Conservation (phyloP, 148 eudicot genomes). For the Rhododendron griersonianum region DNA sequence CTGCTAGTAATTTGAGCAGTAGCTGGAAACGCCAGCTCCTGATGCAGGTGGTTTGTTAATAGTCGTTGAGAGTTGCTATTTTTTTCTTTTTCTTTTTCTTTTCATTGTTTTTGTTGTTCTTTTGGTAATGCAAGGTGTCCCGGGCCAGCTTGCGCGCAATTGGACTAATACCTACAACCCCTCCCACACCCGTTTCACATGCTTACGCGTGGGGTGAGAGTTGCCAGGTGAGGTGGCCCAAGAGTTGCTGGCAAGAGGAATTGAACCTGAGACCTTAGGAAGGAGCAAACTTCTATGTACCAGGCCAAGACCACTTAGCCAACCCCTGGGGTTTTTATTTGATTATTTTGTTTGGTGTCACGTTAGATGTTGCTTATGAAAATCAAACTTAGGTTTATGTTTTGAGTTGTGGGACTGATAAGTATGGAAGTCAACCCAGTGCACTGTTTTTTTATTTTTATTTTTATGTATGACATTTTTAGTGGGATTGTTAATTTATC, state of each 20-base stretch:
- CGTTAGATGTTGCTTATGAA: not conserved
- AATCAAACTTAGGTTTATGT: not conserved
- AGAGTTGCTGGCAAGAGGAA: too few species aligned
- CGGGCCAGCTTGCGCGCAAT: too few species aligned
- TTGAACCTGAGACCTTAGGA: too few species aligned
- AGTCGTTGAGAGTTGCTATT: not conserved
- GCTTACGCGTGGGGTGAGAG: too few species aligned
- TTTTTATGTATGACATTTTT: not conserved
- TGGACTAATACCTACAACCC: too few species aligned
- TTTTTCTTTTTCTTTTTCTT: too few species aligned
- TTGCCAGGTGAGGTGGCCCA: too few species aligned
- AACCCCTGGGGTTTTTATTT: not conserved
- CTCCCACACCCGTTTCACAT: too few species aligned
- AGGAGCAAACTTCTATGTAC: too few species aligned
- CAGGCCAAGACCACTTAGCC: too few species aligned
- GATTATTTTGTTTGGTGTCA: not conserved
- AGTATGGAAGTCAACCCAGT: not conserved
- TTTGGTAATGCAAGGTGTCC: too few species aligned
- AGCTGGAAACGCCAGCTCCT: conserved; percentile 59
- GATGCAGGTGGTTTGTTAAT: conserved; percentile 39
- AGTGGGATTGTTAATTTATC: not conserved
- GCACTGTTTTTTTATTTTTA: not conserved
- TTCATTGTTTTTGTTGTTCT: too few species aligned
- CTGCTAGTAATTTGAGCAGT: conserved; percentile 35
- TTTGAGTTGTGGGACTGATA: not conserved